phyloP scores from a whole-genome alignment of 192 early-diverging fungal species.

The Spizellomyces sp. region DNA sequence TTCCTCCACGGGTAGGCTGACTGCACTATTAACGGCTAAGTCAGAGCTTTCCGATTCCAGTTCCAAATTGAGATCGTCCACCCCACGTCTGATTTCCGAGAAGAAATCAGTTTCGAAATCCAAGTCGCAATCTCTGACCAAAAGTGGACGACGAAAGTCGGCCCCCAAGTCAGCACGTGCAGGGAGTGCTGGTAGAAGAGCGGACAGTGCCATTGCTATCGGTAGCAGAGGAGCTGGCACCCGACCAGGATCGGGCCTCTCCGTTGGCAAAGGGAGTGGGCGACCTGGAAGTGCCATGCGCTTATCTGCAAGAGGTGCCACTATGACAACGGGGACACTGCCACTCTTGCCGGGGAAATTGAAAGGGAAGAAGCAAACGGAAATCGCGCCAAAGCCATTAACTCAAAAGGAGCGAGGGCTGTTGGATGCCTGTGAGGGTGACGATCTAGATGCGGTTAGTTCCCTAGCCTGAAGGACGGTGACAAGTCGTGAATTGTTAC shows the following conservation, averaged over 20 bases:
- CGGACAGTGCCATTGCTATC: neutral
- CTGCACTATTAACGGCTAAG: neutral
- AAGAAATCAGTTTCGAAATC: neutral
- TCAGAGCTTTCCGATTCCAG: neutral
- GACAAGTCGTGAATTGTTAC: neutral
- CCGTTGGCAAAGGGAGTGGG: neutral
- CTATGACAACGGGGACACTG: neutral
- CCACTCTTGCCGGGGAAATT: neutral
- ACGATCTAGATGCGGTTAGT: conserved; percentile 22
- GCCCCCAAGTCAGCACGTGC: neutral
- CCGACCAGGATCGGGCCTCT: neutral
- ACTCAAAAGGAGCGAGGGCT: neutral
- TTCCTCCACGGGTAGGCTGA: neutral
- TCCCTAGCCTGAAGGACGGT: neutral
- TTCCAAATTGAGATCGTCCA: neutral
- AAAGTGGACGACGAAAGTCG: neutral
- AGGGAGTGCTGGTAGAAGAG: neutral
- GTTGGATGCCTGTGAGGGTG: conserved; percentile 24
- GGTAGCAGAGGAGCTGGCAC: neutral
- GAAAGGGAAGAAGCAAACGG: conserved; percentile 3
- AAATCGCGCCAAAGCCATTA: neutral
- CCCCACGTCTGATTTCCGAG: neutral
- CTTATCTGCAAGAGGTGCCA: neutral
- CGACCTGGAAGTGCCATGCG: neutral
- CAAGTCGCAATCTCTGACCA: neutral